Percentiles rank a stretch among this genome's conserved stretches.
Evolutionary conservation across 2,329 filamentous ascomycete species (phyloP).

Genomic region (Uncinocarpus reesii): DNA sequence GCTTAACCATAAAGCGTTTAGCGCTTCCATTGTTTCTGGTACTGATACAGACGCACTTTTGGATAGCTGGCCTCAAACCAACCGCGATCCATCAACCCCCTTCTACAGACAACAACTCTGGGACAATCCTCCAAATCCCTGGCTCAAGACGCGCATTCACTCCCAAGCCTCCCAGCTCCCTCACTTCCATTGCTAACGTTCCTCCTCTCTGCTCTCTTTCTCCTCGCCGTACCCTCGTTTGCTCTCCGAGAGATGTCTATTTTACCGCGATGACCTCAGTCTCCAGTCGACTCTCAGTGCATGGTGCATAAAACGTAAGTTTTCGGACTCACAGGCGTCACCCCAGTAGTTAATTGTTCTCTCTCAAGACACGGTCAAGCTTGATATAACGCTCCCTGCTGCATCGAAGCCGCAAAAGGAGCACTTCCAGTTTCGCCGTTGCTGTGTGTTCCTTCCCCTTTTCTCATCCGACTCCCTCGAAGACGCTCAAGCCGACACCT

Average conservation of each 20-base stretch:
- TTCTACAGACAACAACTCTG: not conserved
- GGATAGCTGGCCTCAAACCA: slow-evolving; percentile 14
- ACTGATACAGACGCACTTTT: slow-evolving; percentile 3
- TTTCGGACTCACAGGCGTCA: not conserved
- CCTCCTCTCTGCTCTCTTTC: not conserved
- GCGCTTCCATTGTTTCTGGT: slow-evolving; percentile 6
- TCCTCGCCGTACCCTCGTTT: no score
- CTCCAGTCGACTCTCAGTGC: not conserved
- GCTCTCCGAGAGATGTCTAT: not conserved
- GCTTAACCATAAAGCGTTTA: slow-evolving; percentile 6
- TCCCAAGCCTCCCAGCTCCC: not conserved
- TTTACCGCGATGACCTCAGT: slow-evolving; percentile 5
- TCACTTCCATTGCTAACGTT: not conserved
- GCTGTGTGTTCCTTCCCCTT: not conserved
- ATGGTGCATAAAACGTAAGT: slow-evolving; percentile 4
- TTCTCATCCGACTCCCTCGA: no score
- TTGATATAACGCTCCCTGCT: not conserved
- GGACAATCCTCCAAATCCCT: not conserved
- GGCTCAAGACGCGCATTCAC: not conserved
- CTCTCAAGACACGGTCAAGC: not conserved
- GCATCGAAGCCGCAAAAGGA: no score
- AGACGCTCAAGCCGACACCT: no score
- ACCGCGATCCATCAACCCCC: slow-evolving; percentile 9
- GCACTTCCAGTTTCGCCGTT: not conserved
- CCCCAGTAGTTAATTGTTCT: not conserved